These are phyloP conservation scores for Mortierella sp. DNA, from an alignment of 371 early-diverging fungal genomes.

Conservation along the genomic window DNA sequence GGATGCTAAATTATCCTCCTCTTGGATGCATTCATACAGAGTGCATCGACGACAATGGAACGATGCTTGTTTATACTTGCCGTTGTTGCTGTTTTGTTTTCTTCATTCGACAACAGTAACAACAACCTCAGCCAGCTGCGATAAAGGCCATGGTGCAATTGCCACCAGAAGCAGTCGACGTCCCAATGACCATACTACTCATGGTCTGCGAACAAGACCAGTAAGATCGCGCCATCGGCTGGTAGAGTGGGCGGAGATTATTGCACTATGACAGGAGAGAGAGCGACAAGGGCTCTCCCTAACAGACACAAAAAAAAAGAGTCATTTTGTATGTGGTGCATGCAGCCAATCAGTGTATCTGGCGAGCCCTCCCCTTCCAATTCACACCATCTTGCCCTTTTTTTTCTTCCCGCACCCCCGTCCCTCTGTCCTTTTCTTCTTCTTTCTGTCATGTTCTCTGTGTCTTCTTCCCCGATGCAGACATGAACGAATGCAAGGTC, in stretches of 20 bases:
- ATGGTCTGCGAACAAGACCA: not conserved
- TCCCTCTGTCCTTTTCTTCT: not conserved
- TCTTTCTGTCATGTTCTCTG: constrained; percentile 18
- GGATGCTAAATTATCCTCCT: not conserved
- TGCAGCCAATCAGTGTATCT: constrained; percentile 10
- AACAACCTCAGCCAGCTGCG: not conserved
- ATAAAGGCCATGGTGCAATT: not conserved
- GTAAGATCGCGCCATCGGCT: not conserved
- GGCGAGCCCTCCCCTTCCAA: not conserved
- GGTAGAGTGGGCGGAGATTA: not conserved
- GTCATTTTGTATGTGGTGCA: not conserved
- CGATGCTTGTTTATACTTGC: not conserved
- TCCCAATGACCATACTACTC: not conserved
- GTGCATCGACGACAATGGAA: not conserved
- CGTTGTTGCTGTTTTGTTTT: not conserved
- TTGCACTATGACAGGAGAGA: not conserved
- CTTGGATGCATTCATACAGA: not conserved
- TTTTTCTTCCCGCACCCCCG: not conserved
- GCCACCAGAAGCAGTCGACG: not conserved
- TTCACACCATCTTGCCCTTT: not conserved
- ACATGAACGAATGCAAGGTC: not conserved
- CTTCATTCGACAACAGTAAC: not conserved
- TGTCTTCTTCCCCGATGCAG: not conserved
- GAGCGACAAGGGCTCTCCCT: not conserved
- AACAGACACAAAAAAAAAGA: not conserved